Base-by-base conservation (phyloP, 176 grass and related monocot species). In the Aegilops longissima region DNA sequence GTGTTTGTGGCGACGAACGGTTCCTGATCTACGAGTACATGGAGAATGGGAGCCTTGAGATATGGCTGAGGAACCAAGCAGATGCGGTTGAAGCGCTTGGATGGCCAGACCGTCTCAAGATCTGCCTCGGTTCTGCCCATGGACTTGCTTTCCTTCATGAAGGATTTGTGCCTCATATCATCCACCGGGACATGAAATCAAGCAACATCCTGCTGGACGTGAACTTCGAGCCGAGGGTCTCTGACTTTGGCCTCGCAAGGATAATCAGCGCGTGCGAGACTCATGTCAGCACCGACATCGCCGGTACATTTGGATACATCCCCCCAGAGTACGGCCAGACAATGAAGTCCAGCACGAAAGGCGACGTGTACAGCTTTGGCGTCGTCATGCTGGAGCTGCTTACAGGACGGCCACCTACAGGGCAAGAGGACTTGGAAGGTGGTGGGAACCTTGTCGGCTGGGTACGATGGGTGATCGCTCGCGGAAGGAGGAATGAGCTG, bases 191-290 rank as follows among this genome's bases (percentile, higher is more conserved):
- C 87, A 98, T 98, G 97, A 98, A 98, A 72, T 94, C 94, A 7
- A 98, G 97, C 82, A 98, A 98, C 84, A 98, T 98, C 39, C 86
- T 98, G 33, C 40, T 98, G 42, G 94, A 96, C 42, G 87, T 88
- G 64, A 90, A 85, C 38, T 99, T 96, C 16, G 92, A 96, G 85
- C 97, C 97, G 9, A 90, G 97, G 86, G 97, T 99, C 27, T 96
- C 97, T 13, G 97, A 99, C 83, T 99, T 99, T 23, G 97, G 94
- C 51, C 93, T 99, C 29, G 97, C 97, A 25, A 94, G 97, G 66
- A 96, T 99, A 79, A 99, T 99, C 86, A 99, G 97, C 11, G 97
- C 92, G 3, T 99, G 97, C 2, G 97, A 99, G 85, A 99, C 97
- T 8, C 97, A 99, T 85, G 97, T 99, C 61, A 99, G 97, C 82